Percentiles rank a stretch among this genome's conserved stretches.
Evolutionary conservation across 2,329 filamentous ascomycete genomes (phyloP).

Genomic region (Lecanicillium sp.): DNA sequence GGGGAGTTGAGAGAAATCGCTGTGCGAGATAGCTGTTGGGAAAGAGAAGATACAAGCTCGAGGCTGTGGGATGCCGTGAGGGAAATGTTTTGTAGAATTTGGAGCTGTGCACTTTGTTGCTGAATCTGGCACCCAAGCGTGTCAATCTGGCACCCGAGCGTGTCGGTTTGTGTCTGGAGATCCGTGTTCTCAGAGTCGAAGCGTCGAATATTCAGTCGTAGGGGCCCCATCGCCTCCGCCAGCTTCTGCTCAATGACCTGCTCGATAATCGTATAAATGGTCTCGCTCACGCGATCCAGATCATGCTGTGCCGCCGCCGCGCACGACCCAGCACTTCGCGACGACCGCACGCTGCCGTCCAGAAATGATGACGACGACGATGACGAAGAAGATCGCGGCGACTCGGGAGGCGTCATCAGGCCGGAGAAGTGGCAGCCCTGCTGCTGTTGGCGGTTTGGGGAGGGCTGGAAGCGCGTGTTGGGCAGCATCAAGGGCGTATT

Average conservation of each 20-base stretch:
- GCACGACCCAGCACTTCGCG: neutral
- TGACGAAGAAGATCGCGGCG: conserved; percentile 14
- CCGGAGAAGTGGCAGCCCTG: conserved; percentile 2
- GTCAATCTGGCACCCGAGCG: conserved; percentile 23
- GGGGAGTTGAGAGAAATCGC: neutral
- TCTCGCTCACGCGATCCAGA: conserved; percentile 16
- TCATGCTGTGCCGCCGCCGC: neutral
- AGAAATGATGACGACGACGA: neutral
- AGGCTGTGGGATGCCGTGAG: neutral
- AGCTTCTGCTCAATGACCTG: conserved; percentile 28
- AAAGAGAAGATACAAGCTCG: neutral
- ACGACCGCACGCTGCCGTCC: neutral
- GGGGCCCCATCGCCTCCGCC: conserved; percentile 25
- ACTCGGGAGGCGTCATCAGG: conserved; percentile 19
- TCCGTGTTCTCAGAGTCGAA: conserved; percentile 18
- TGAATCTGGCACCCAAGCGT: conserved; percentile 19
- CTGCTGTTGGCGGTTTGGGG: neutral
- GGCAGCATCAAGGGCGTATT: neutral
- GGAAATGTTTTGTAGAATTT: conserved; percentile 18
- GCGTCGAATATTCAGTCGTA: conserved; percentile 23
- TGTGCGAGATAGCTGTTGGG: conserved; percentile 11
- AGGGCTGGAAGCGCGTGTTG: conserved; percentile 3
- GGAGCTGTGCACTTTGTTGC: conserved; percentile 18
- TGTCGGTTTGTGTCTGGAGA: conserved; percentile 22
- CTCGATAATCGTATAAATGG: conserved; percentile 26